Evolutionary conservation across 179 eudicot species (phyloP), one percentile per base, ranked within the genome.

Genomic region (Nepenthes alata): DNA sequence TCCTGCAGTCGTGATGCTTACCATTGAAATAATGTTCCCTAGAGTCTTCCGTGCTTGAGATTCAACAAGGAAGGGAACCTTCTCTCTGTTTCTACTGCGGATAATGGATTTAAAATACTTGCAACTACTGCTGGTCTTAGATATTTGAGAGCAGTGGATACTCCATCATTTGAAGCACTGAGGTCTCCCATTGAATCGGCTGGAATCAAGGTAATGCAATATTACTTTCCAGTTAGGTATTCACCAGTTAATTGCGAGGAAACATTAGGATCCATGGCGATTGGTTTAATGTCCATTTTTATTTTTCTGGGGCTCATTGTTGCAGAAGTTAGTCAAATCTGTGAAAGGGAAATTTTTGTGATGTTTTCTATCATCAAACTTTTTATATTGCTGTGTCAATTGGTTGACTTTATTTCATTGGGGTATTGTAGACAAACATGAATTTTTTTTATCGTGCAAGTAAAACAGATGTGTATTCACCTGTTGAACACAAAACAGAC

Each of bases 61-160:
- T 88, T 90, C 79, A 90, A 83, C 72, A 88, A 85, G 77, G 95
- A 90, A 64, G 95, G 97, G 59, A 88, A 80, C 70, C 93, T 90
- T 67, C 90, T 87, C 56, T 89, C 97, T 64, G 95, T 90, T 15
- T 72, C 93, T 37, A 81, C 93, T 51, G 75, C 75, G 13, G 90
- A 85, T 59, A 81, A 81, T 73, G 95, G 97, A 69, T 73, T 87
- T 53, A 87, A 85, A 75, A 78, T 88, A 63, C 87, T 87, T 37
- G 93, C 85, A 50, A 83, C 79, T 65, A 73, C 88, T 57, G 76
- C 82, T 71, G 89, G 93, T 53, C 75, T 83, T 53, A 77, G 88
- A 68, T 81, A 75, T 3, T 67, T 91, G 66, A 80, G 96, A 68
- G 60, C 85, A 15, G 80, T 75, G 72, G 97, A 91, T 66, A 74